Conservation (phyloP, 768 basidiomycete genomes). For the Tremella mesenterica region DNA sequence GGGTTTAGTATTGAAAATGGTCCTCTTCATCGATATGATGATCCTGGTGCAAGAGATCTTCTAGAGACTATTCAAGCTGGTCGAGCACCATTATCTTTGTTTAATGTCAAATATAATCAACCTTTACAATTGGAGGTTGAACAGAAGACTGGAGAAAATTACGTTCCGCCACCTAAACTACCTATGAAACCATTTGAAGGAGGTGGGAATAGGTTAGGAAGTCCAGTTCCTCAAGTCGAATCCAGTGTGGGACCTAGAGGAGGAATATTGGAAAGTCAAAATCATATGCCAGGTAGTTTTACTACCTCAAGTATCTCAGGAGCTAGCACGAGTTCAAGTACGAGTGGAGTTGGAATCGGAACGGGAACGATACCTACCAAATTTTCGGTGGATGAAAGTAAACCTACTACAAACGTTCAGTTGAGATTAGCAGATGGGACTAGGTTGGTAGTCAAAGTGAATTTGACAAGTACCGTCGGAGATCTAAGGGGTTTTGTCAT, state of each 20-base stretch:
- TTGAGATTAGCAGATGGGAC: constrained; percentile 85
- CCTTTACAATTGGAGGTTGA: constrained; percentile 73
- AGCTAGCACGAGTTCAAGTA: background rate
- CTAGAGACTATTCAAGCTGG: constrained; percentile 71
- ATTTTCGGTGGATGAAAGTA: constrained; percentile 72
- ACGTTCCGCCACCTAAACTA: constrained; percentile 53
- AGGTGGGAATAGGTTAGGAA: constrained; percentile 69
- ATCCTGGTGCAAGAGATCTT: constrained; percentile 61
- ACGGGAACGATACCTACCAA: constrained; percentile 40
- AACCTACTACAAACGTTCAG: constrained; percentile 82
- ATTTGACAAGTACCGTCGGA: constrained; percentile 75
- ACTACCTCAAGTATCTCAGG: background rate
- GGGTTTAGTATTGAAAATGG: constrained; percentile 90
- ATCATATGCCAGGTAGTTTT: background rate
- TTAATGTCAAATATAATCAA: constrained; percentile 67
- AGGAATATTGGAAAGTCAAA: background rate
- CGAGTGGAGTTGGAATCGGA: background rate
- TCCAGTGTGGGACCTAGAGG: constrained; percentile 17
- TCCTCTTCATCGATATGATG: constrained; percentile 70
- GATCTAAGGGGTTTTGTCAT: constrained; percentile 83
- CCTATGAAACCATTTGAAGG: constrained; percentile 57
- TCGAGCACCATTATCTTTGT: constrained; percentile 65
- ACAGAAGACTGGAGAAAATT: constrained; percentile 63
- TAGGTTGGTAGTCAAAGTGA: constrained; percentile 81
- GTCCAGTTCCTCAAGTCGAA: constrained; percentile 54